These are phyloP conservation scores for Plasmopara viticola DNA, from an alignment of 352 stramenopile species.

Conservation along the genomic window DNA sequence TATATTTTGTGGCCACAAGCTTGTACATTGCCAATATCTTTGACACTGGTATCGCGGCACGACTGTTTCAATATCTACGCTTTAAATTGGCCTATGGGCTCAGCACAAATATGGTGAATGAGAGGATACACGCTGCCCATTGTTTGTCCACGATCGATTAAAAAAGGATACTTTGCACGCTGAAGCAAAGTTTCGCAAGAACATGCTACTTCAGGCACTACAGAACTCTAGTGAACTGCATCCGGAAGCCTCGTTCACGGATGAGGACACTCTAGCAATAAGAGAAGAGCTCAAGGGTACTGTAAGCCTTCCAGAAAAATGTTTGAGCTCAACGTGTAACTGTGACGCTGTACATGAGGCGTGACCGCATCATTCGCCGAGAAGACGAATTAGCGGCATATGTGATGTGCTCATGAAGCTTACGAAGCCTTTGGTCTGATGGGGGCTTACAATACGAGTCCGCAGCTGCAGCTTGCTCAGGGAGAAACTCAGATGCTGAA, in stretches of 20 bases:
- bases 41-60: conserved; percentile 90
- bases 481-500: conserved; percentile 22
- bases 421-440: conserved; percentile 63
- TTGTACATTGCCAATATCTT: conserved; percentile 99
- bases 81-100: conserved; percentile 85
- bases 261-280: conserved; percentile 41
- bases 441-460: conserved; percentile 66
- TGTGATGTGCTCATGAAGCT: conserved; percentile 83
- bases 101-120: conserved; percentile 75
- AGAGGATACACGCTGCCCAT: conserved; percentile 97
- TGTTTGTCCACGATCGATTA: conserved; percentile 94
- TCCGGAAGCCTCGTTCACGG: conserved; percentile 52
- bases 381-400: conserved; percentile 75
- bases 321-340: conserved; percentile 62
- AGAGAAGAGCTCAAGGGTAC: conserved; percentile 67
- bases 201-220: conserved; percentile 59
- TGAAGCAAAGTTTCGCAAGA: conserved; percentile 44
- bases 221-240: conserved; percentile 72
- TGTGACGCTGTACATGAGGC: conserved; percentile 61
- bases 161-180: conserved; percentile 71
- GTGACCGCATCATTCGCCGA: conserved; percentile 55
- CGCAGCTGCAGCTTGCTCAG: conserved; percentile 39
- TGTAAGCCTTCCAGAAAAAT: conserved; percentile 42
- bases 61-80: conserved; percentile 76
- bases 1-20: conserved; percentile 98